phyloP scores from a whole-genome alignment of 2,329 filamentous ascomycete species.

The Talaromyces sp. region DNA sequence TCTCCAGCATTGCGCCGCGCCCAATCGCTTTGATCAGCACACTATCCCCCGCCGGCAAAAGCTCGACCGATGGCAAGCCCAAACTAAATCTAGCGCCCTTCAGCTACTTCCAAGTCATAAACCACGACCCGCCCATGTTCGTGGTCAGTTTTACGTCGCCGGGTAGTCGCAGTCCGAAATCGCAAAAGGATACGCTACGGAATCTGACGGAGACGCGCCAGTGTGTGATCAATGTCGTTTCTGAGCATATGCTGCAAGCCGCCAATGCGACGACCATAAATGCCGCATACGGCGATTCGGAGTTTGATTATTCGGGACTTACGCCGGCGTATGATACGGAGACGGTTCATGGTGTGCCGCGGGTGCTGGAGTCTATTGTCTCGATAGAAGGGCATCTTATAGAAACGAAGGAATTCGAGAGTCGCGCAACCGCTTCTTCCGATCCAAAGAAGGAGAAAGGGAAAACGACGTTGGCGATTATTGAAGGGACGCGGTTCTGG shows the following conservation, averaged over 20 bases:
- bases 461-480: slow-evolving; percentile 69
- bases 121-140: slow-evolving; percentile 84
- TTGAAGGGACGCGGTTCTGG: slow-evolving; percentile 88
- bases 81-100: slow-evolving; percentile 78
- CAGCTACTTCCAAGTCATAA: slow-evolving; percentile 78
- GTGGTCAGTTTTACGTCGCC: slow-evolving; percentile 60
- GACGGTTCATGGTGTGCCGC: slow-evolving; percentile 58
- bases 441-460: slow-evolving; percentile 52
- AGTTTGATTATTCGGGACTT: slow-evolving; percentile 78
- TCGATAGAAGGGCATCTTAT: slow-evolving; percentile 77
- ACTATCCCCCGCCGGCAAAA: slow-evolving; percentile 30
- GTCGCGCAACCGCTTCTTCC: slow-evolving; percentile 36
- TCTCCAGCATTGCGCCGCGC: slow-evolving; percentile 75
- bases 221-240: slow-evolving; percentile 81
- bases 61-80: slow-evolving; percentile 41
- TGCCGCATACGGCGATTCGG: slow-evolving; percentile 68
- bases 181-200: slow-evolving; percentile 68
- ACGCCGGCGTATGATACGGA: slow-evolving; percentile 58
- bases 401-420: slow-evolving; percentile 72
- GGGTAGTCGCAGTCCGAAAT: slow-evolving; percentile 33
- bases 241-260: slow-evolving; percentile 78
- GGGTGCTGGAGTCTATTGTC: slow-evolving; percentile 80
- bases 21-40: slow-evolving; percentile 69
- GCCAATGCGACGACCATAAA: slow-evolving; percentile 75
- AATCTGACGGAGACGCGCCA: slow-evolving; percentile 70